Evolutionary conservation across 2,329 filamentous ascomycete genomes (phyloP).

Genomic region (Cladosporium oxysporum): DNA sequence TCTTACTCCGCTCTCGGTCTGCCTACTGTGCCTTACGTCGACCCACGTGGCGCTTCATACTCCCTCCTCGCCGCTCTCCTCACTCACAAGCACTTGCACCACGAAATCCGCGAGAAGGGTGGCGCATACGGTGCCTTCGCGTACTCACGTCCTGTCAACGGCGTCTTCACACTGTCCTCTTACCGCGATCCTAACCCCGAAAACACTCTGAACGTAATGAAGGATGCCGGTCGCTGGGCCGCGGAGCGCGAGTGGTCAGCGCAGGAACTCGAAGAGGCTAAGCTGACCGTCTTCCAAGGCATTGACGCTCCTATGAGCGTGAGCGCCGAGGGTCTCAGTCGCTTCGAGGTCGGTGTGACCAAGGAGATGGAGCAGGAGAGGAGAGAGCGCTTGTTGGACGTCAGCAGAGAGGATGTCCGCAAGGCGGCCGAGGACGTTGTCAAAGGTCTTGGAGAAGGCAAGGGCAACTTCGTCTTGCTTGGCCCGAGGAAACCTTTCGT

Average conservation of each 20-base stretch:
- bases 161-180: slow-evolving; percentile 90
- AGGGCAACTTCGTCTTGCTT: slow-evolving; percentile 19
- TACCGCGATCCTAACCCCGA: slow-evolving; percentile 95
- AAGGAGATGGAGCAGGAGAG: slow-evolving; percentile 86
- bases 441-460: slow-evolving; percentile 36
- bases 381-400: slow-evolving; percentile 82
- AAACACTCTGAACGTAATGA: slow-evolving; percentile 84
- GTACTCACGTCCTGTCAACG: slow-evolving; percentile 75
- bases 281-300: slow-evolving; percentile 88
- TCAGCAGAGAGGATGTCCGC: slow-evolving; percentile 76
- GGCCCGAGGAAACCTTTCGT: slow-evolving; percentile 65
- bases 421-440: slow-evolving; percentile 80
- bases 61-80: slow-evolving; percentile 88
- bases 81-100: slow-evolving; percentile 94
- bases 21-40: slow-evolving; percentile 80
- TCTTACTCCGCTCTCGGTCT: slow-evolving; percentile 87
- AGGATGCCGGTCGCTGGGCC: slow-evolving; percentile 79
- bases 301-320: slow-evolving; percentile 88
- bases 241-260: slow-evolving; percentile 77
- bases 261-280: slow-evolving; percentile 90
- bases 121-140: slow-evolving; percentile 94
- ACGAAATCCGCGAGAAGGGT: slow-evolving; percentile 96
- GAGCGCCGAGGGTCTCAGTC: slow-evolving; percentile 80
- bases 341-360: slow-evolving; percentile 82
- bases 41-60: slow-evolving; percentile 73